Evolutionary conservation across 2,329 filamentous ascomycete species (phyloP).

Genomic region (Nothomitra cinnamomea): DNA sequence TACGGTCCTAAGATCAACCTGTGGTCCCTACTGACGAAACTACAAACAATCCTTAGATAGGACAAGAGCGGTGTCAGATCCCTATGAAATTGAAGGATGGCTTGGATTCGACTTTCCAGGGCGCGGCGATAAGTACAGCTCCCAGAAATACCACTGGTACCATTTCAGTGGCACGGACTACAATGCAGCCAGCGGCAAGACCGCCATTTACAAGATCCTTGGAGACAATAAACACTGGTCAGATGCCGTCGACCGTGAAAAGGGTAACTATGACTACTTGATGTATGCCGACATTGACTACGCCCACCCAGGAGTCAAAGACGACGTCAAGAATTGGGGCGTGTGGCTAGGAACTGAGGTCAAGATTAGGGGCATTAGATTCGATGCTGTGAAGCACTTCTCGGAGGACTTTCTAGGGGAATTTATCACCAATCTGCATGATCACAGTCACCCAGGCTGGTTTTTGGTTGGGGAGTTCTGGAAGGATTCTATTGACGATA

Average conservation of each 20-base stretch:
- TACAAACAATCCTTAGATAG: conserved; percentile 26
- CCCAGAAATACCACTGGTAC: conserved; percentile 45
- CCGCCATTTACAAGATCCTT: conserved; percentile 47
- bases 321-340: conserved; percentile 50
- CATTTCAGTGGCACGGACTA: conserved; percentile 56
- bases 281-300: conserved; percentile 61
- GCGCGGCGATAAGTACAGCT: conserved; percentile 40
- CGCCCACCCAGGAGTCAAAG: conserved; percentile 41
- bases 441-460: conserved; percentile 31
- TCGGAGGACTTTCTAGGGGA: conserved; percentile 46
- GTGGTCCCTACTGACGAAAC: background rate
- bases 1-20: no score
- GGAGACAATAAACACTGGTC: conserved; percentile 49
- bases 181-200: conserved; percentile 37
- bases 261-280: conserved; percentile 50
- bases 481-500: conserved; percentile 37
- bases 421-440: conserved; percentile 42
- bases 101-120: conserved; percentile 48
- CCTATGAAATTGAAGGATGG: conserved; percentile 50
- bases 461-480: conserved; percentile 58
- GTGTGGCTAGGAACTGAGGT: conserved; percentile 47
- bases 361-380: conserved; percentile 45
- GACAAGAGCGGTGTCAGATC: conserved; percentile 33
- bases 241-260: conserved; percentile 40
- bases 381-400: conserved; percentile 60